A percentile compares a stretch with the other conserved stretches of the same genome.
phyloP scores from a whole-genome alignment of 148 eudicot species.

The Persicaria maculosa region DNA sequence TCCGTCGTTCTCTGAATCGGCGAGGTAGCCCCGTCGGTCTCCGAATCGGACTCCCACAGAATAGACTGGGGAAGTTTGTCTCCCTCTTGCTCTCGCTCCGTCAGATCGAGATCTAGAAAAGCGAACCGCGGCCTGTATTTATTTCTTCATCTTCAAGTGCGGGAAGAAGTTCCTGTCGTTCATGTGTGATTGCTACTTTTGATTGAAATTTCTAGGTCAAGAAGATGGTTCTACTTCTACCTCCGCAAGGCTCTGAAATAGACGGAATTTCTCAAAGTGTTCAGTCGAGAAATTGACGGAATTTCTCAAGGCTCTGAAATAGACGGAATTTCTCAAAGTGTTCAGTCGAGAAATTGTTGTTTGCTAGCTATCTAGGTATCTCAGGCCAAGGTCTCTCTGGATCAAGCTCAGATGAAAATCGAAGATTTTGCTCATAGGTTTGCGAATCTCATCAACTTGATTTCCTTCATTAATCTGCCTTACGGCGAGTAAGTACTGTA shows the following conservation, averaged over 20 bases:
- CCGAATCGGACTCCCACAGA: too few species aligned
- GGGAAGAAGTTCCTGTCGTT: slow-evolving; percentile 9
- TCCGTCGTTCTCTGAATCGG: too few species aligned
- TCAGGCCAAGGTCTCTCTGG: not conserved
- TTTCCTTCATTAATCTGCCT: not conserved
- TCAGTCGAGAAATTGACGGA: not conserved
- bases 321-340: not conserved
- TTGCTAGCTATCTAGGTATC: not conserved
- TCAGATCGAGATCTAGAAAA: too few species aligned
- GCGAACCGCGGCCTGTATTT: not conserved
- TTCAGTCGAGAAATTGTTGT: not conserved
- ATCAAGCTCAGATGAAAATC: not conserved
- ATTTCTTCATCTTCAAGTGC: slow-evolving; percentile 9
- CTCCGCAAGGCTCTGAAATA: not conserved
- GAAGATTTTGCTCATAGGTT: not conserved
- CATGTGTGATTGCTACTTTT: slow-evolving; percentile 9
- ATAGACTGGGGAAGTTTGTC: too few species aligned
- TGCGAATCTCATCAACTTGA: not conserved
- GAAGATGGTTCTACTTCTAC: not conserved
- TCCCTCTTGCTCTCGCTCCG: too few species aligned
- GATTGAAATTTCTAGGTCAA: not conserved
- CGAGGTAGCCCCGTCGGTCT: too few species aligned
- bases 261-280: not conserved
- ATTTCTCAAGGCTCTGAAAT: not conserved
- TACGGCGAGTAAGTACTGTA: not conserved